phyloP scores from a whole-genome alignment of 2,329 filamentous ascomycete genomes.

The Cytospora piceae region DNA sequence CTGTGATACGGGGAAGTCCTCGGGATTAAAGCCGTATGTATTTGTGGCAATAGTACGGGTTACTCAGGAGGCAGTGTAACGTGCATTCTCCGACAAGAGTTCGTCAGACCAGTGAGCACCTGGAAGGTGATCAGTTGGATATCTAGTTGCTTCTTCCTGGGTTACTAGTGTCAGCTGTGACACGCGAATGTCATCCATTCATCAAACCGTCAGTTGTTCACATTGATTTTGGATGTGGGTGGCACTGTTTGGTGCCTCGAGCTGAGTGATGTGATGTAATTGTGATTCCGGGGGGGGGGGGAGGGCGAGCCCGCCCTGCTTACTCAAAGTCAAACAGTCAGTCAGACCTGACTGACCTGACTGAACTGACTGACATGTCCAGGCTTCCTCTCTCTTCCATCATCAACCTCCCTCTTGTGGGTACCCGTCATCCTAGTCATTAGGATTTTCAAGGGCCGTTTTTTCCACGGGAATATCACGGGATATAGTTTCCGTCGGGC shows the following conservation, averaged over 20 bases:
- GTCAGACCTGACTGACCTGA: too few relatives aligned
- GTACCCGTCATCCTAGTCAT: neutral
- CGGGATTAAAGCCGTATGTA: neutral
- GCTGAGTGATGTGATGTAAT: constrained; percentile 5
- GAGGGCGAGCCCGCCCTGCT: neutral
- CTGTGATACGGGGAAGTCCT: neutral
- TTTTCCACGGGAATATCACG: too few relatives aligned
- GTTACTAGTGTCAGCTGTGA: constrained; percentile 11
- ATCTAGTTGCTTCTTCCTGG: neutral
- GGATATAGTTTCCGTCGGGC: too few relatives aligned
- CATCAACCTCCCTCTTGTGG: neutral
- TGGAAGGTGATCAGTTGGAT: neutral
- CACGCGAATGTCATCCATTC: constrained; percentile 7
- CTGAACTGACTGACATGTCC: too few relatives aligned
- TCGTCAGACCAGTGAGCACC: neutral
- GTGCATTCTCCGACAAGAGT: neutral
- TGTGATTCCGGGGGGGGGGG: neutral
- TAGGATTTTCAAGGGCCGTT: neutral
- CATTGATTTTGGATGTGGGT: neutral
- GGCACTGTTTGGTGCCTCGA: neutral
- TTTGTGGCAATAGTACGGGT: neutral
- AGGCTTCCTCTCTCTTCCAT: neutral
- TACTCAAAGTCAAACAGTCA: neutral
- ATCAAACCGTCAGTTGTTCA: neutral
- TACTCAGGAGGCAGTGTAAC: neutral